These are phyloP conservation scores for Puccinia horiana DNA, from an alignment of 1,284 basidiomycete species.

Conservation along the genomic window DNA sequence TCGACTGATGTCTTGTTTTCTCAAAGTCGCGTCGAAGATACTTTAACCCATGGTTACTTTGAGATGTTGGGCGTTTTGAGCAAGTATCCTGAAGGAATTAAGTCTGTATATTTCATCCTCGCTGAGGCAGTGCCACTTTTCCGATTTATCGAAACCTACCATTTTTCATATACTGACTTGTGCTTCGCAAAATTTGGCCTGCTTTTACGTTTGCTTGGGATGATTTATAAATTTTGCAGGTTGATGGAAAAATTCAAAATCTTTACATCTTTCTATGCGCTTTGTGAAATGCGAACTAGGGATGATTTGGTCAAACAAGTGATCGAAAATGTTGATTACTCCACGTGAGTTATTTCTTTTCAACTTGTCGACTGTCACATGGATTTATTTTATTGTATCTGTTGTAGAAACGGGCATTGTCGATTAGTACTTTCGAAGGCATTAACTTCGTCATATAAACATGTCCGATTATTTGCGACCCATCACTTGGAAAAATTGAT, in stretches of 20 bases:
- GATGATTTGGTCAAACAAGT: constrained; percentile 89
- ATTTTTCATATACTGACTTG: constrained; percentile 10
- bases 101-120: constrained; percentile 63
- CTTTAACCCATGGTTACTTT: constrained; percentile 86
- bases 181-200: not conserved
- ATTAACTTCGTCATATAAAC: constrained; percentile 75
- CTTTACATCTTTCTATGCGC: constrained; percentile 90
- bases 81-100: constrained; percentile 80
- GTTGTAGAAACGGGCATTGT: constrained; percentile 80
- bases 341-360: constrained; percentile 65
- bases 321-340: constrained; percentile 87
- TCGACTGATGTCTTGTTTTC: constrained; percentile 76
- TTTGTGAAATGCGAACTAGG: constrained; percentile 83
- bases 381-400: constrained; percentile 18
- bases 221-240: constrained; percentile 61
- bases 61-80: constrained; percentile 92
- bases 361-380: not conserved
- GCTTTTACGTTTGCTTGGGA: not conserved
- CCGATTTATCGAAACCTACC: not conserved
- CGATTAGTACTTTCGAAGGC: constrained; percentile 89
- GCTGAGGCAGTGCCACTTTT: not conserved
- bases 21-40: constrained; percentile 75
- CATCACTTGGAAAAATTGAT: constrained; percentile 76
- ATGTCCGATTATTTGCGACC: constrained; percentile 84
- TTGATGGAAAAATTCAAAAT: constrained; percentile 86